Base-by-base conservation (phyloP, 345 rosid genomes). In the Zanthoxylum bungeanum region DNA sequence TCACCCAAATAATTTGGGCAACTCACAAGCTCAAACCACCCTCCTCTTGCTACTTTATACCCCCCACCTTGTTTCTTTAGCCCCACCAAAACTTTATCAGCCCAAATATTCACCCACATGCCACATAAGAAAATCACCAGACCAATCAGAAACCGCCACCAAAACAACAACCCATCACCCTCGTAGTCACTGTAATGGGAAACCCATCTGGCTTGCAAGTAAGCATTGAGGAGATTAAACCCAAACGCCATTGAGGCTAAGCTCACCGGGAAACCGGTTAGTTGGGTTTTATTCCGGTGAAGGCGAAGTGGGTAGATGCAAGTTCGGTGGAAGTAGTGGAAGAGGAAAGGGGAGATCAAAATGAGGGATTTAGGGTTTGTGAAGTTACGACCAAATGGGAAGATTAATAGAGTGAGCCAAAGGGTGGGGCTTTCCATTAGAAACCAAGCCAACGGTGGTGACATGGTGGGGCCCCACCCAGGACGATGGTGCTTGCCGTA, bases 1-100 rank as follows among this genome's bases (percentile, higher is more conserved):
- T 95, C 98, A 11, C 99, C 98, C 0, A 88, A 80, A 71, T 96
- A 93, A 60, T 93, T 93, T 3, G 99, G 96, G 52, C 98, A 96
- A 74, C 94, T 91, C 34, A 89, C 91, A n/a, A 73, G 0, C 76
- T 96, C 93, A 61, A 96, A 91, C 91, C 79, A 84, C 5, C 96
- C 95, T 62, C 93, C 98, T 62, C 86, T 85, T 1, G 98, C 95
- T 42, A 93, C 79, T 82, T 80, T 85, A 42, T 93, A 93, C 36
- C 89, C 96, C 21, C 91, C 87, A 22, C 87, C 87, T 49, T 74
- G 84, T 66, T 73, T 84, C 79, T 88, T 95, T 55, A 92, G 8
- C 17, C 88, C 83, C 61, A 88, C 85, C 81, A 95, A 60, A 55
- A 83, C 88, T 71, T 73, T 75, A 72, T 93, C 99, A 11, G 97